Evolutionary conservation across 306 rosid species (phyloP).

Genomic region (Ormosia semicastrata): DNA sequence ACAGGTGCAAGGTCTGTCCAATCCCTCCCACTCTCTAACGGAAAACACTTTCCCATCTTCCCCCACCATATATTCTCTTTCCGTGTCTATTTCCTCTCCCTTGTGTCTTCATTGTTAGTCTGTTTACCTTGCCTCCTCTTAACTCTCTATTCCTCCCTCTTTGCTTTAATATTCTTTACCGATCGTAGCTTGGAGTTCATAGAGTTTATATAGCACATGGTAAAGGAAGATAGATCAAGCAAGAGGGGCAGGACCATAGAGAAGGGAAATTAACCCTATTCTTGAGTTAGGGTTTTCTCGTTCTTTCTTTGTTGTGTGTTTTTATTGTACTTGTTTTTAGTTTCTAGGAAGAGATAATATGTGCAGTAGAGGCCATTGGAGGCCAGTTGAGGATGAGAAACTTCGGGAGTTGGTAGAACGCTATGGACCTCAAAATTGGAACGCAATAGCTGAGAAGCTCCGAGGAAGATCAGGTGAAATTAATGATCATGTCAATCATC

Average conservation of each 20-base stretch:
- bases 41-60: constrained; percentile 72
- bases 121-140: neutral
- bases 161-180: neutral
- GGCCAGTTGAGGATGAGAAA: constrained; percentile 92
- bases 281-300: constrained; percentile 38
- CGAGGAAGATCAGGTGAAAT: constrained; percentile 88
- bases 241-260: neutral
- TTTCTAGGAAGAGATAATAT: constrained; percentile 35
- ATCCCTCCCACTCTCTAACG: constrained; percentile 79
- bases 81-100: constrained; percentile 15
- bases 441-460: constrained; percentile 94
- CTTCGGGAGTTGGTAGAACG: constrained; percentile 83
- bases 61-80: constrained; percentile 53
- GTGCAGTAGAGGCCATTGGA: constrained; percentile 99
- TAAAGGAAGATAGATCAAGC: neutral
- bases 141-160: neutral
- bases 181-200: neutral
- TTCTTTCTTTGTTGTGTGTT: neutral
- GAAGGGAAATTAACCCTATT: neutral
- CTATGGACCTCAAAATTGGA: constrained; percentile 99
- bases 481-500: neutral
- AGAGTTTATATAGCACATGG: neutral
- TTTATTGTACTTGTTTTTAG: neutral
- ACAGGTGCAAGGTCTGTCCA: constrained; percentile 49
- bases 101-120: constrained; percentile 32